These are phyloP conservation scores for Leptomonas pyrrhocoris DNA, from an alignment of 208 protist species.

Conservation along the genomic window DNA sequence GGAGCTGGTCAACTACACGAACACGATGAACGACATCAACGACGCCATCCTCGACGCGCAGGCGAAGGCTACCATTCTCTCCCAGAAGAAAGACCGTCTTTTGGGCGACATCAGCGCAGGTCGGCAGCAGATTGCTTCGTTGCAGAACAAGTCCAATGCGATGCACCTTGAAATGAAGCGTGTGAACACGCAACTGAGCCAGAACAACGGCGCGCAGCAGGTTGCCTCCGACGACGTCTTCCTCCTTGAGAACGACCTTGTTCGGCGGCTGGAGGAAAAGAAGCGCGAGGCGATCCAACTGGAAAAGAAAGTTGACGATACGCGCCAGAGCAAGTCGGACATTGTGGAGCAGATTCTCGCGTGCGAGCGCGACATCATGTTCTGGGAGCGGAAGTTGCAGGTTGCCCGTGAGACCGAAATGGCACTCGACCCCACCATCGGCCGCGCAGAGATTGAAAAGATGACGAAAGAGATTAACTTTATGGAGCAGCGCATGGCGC, in stretches of 20 bases:
- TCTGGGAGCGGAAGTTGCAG: constrained; percentile 97
- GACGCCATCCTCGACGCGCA: constrained; percentile 90
- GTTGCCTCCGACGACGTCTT: constrained; percentile 90
- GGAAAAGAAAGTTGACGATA: constrained; percentile 86
- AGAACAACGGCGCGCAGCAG: constrained; percentile 79
- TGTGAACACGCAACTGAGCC: constrained; percentile 91
- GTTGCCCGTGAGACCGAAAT: constrained; percentile 95
- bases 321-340: constrained; percentile 74
- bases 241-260: constrained; percentile 91
- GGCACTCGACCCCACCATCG: constrained; percentile 94
- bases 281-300: constrained; percentile 91
- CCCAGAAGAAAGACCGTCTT: constrained; percentile 91
- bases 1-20: constrained; percentile 94
- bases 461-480: constrained; percentile 96
- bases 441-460: constrained; percentile 92
- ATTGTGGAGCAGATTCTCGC: constrained; percentile 90
- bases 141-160: constrained; percentile 86
- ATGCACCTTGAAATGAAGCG: constrained; percentile 94
- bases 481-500: constrained; percentile 93
- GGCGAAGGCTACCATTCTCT: constrained; percentile 88
- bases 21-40: constrained; percentile 84
- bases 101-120: constrained; percentile 70
- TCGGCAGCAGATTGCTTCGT: constrained; percentile 73
- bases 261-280: constrained; percentile 87
- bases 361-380: constrained; percentile 94